Conservation (phyloP, 176 grass and related monocot species). For the Bothriochloa decipiens region DNA sequence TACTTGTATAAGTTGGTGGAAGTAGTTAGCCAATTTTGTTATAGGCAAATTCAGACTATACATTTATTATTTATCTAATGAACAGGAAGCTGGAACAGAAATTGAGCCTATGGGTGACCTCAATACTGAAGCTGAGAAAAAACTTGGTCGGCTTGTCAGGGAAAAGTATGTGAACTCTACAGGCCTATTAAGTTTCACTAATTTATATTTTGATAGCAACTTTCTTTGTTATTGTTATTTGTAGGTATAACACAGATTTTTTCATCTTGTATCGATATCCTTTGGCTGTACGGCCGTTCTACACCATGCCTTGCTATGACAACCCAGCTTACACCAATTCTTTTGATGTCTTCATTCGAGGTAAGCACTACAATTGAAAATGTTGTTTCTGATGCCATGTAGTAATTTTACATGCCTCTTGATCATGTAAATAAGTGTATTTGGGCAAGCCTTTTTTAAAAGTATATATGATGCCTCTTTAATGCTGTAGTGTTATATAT, state of each 20-base stretch:
- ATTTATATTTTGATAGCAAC: conserved; percentile 13
- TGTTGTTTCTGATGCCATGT: not conserved
- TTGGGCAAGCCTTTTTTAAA: not conserved
- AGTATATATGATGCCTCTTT: not conserved
- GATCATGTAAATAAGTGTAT: not conserved
- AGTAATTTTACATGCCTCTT: not conserved
- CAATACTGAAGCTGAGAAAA: conserved; percentile 91
- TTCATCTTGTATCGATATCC: conserved; percentile 92
- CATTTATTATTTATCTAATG: conserved; percentile 29
- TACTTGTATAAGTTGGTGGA: not conserved
- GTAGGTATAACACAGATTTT: conserved; percentile 85
- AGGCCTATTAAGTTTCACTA: not conserved
- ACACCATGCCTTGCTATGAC: conserved; percentile 96
- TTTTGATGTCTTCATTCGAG: conserved; percentile 97
- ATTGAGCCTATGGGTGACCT: conserved; percentile 91
- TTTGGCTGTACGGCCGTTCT: conserved; percentile 89
- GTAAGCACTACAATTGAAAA: conserved; percentile 36
- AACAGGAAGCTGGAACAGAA: conserved; percentile 87
- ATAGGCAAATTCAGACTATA: not conserved
- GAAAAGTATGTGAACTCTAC: conserved; percentile 63
- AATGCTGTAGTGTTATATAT: not conserved
- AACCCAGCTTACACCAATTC: conserved; percentile 81
- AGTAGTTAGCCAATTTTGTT: not conserved
- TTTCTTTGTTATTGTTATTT: conserved; percentile 31
- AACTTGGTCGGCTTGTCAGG: conserved; percentile 79